phyloP scores from a whole-genome alignment of 2,329 filamentous ascomycete genomes.

The Balansia obtecta region DNA sequence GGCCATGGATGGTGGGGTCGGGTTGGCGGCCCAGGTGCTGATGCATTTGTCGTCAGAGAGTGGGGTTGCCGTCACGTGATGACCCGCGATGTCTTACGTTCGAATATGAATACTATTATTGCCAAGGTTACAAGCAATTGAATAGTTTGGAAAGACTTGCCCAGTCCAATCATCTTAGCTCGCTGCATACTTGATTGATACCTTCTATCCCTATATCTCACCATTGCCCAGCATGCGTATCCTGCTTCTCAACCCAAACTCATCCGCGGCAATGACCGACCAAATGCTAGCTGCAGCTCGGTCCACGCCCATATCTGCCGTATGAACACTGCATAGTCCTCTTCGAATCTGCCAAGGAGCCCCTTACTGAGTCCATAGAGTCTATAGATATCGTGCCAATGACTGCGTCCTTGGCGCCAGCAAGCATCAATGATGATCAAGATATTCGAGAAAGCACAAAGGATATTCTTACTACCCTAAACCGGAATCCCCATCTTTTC shows the following conservation, averaged over 20 bases:
- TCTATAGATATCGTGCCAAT: conserved; percentile 45
- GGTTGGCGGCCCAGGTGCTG: not conserved
- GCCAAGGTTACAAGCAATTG: too few species aligned
- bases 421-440: conserved; percentile 65
- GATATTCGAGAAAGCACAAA: conserved; percentile 53
- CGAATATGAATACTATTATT: not conserved
- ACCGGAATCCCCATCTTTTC: conserved; percentile 23
- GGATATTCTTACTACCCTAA: conserved; percentile 46
- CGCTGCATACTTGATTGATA: not conserved
- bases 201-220: not conserved
- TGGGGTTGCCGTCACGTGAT: conserved; percentile 23
- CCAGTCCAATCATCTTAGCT: too few species aligned
- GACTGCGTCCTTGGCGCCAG: conserved; percentile 53
- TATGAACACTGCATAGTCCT: conserved; percentile 1
- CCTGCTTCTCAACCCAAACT: conserved; percentile 71
- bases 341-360: not conserved
- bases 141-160: too few species aligned
- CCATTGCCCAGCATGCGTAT: conserved; percentile 24
- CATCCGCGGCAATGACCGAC: conserved; percentile 58
- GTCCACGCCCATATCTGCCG: conserved; percentile 16
- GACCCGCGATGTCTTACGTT: conserved; percentile 15
- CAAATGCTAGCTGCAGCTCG: conserved; percentile 32
- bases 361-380: conserved; percentile 17
- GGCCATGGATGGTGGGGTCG: conserved; percentile 17
- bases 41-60: conserved; percentile 21